These are phyloP conservation scores for Rubia yunnanensis DNA, from an alignment of 257 asterid genomes.

Conservation along the genomic window DNA sequence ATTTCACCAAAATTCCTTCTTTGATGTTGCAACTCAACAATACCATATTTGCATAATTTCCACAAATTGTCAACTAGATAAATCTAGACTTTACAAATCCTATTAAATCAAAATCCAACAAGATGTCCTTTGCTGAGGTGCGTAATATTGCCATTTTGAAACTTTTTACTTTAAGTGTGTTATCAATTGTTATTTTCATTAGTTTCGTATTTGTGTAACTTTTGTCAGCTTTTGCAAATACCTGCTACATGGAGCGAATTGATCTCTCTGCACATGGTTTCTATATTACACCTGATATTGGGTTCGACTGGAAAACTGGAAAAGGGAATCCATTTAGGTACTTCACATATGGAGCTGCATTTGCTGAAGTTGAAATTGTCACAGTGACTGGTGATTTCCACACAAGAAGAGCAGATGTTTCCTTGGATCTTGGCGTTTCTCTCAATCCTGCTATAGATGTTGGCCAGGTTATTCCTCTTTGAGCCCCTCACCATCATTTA, in stretches of 20 bases:
- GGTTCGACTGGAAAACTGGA: conserved; percentile 71
- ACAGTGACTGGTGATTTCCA: conserved; percentile 92
- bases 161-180: not conserved
- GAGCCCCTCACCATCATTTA: not conserved
- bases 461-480: conserved; percentile 68
- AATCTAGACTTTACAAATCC: no score
- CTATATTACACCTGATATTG: conserved; percentile 67
- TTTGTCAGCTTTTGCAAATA: conserved; percentile 62
- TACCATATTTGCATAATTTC: no score
- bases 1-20: no score
- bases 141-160: conserved; percentile 2
- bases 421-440: conserved; percentile 83
- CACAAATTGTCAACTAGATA: no score
- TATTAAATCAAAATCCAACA: conserved; percentile 36
- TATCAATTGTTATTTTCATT: not conserved
- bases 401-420: conserved; percentile 72
- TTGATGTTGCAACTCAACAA: no score
- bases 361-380: conserved; percentile 90
- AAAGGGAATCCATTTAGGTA: conserved; percentile 72
- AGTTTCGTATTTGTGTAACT: not conserved
- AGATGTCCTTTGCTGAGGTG: conserved; percentile 79
- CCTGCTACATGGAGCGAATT: conserved; percentile 81
- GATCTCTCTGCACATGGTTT: conserved; percentile 98
- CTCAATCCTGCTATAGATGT: conserved; percentile 92
- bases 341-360: conserved; percentile 89